These are phyloP conservation scores for Hypholoma fasciculare DNA, from an alignment of 768 basidiomycete genomes.

Conservation along the genomic window DNA sequence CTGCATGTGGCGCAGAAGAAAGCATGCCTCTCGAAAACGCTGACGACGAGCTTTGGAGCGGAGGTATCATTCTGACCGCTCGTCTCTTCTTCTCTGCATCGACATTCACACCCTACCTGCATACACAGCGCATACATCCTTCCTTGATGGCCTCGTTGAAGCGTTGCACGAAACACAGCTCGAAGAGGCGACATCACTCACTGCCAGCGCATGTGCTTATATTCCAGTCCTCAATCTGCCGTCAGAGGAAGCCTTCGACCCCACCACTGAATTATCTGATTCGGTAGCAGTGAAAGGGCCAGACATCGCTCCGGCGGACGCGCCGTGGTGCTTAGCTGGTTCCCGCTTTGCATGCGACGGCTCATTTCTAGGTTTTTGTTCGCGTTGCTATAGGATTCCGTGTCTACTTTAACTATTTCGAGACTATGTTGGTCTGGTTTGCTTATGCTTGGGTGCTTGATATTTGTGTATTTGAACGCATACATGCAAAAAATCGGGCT, in stretches of 20 bases:
- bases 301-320: background rate
- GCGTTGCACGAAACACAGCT: background rate
- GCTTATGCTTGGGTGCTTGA: no score
- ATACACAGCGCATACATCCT: no score
- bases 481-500: no score
- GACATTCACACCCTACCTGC: no score
- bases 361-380: slow-evolving; percentile 16
- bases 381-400: slow-evolving; percentile 6
- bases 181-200: background rate
- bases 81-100: no score
- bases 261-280: background rate
- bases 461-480: no score
- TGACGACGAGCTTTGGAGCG: background rate
- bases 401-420: no score
- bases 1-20: background rate
- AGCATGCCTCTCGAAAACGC: background rate
- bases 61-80: background rate
- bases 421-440: no score
- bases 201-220: background rate
- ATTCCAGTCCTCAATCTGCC: background rate
- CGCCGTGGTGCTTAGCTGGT: slow-evolving; percentile 21
- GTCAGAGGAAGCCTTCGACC: background rate
- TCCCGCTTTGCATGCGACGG: slow-evolving; percentile 19
- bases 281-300: no score
- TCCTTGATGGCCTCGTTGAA: background rate